phyloP scores from a whole-genome alignment of 1,284 basidiomycete genomes.

The Boletus sp. region DNA sequence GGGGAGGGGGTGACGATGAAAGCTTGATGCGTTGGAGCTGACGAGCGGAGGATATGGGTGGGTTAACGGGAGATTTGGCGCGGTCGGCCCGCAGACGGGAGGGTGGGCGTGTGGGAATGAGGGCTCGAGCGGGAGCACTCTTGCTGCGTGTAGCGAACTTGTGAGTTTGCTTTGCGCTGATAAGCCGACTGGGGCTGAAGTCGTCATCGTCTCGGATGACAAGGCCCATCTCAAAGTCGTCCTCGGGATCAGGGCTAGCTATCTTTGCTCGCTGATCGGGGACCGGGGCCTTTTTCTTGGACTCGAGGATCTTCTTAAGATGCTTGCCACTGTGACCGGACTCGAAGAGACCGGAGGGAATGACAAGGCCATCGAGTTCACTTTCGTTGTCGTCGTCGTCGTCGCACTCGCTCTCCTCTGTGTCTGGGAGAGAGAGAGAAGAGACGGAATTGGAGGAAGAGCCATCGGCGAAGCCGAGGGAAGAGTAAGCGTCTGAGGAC shows the following conservation, averaged over 20 bases:
- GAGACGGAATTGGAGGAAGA: slow-evolving; percentile 68
- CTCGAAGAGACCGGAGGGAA: slow-evolving; percentile 70
- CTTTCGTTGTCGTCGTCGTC: slow-evolving; percentile 67
- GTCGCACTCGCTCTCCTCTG: slow-evolving; percentile 65
- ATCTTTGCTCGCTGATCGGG: slow-evolving; percentile 48
- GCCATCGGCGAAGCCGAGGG: slow-evolving; percentile 66
- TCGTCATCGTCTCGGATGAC: slow-evolving; percentile 77
- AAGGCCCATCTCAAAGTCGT: slow-evolving; percentile 78
- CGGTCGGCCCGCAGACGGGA: slow-evolving; percentile 58
- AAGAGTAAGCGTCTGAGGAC: slow-evolving; percentile 77
- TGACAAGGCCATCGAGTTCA: slow-evolving; percentile 73
- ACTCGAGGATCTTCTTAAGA: slow-evolving; percentile 68
- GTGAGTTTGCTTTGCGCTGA: slow-evolving; percentile 49
- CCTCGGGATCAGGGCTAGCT: slow-evolving; percentile 62
- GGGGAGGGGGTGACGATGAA: slow-evolving; percentile 60
- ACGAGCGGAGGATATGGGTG: slow-evolving; percentile 58
- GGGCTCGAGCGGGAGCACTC: slow-evolving; percentile 52
- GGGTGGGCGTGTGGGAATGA: slow-evolving; percentile 49
- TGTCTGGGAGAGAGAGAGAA: slow-evolving; percentile 60
- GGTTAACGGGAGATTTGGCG: slow-evolving; percentile 65
- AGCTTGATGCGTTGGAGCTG: slow-evolving; percentile 64
- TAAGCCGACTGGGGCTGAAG: slow-evolving; percentile 69
- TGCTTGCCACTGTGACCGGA: slow-evolving; percentile 62
- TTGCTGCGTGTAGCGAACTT: slow-evolving; percentile 48
- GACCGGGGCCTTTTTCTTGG: slow-evolving; percentile 60